Percentiles rank a stretch among this genome's conserved stretches.
phyloP scores from a whole-genome alignment of 345 rosid genomes.

The Stellera chamaejasme region DNA sequence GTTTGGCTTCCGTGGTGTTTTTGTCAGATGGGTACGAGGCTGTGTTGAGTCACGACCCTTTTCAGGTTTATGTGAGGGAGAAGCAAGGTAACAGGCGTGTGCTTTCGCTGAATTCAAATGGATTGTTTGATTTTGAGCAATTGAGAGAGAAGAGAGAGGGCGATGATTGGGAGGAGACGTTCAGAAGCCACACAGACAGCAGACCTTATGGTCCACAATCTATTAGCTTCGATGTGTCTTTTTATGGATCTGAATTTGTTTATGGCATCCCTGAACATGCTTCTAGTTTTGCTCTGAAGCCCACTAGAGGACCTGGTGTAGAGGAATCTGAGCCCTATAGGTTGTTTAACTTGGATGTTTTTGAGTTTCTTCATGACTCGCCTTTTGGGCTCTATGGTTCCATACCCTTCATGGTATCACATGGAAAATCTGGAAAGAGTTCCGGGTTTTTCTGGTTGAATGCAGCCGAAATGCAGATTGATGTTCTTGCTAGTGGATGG shows the following conservation, averaged over 20 bases:
- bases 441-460: constrained; percentile 95
- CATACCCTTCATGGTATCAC: constrained; percentile 88
- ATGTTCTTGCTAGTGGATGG: constrained; percentile 87
- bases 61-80: constrained; percentile 71
- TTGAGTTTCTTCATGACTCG: constrained; percentile 79
- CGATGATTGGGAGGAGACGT: constrained; percentile 91
- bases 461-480: constrained; percentile 99
- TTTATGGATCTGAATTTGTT: constrained; percentile 76
- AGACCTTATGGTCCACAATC: constrained; percentile 94
- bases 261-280: constrained; percentile 95
- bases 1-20: constrained; percentile 51
- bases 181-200: constrained; percentile 61
- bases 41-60: constrained; percentile 80
- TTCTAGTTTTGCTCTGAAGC: constrained; percentile 71
- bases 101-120: constrained; percentile 69
- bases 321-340: constrained; percentile 88
- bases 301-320: constrained; percentile 85
- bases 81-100: constrained; percentile 43
- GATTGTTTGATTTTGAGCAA: constrained; percentile 88
- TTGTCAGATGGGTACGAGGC: constrained; percentile 64
- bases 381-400: constrained; percentile 97
- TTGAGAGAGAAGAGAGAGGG: constrained; percentile 55
- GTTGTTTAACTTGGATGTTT: constrained; percentile 87
- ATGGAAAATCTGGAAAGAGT: constrained; percentile 62
- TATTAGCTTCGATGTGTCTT: constrained; percentile 88